These are phyloP conservation scores for Posidonia australis DNA, from an alignment of 106 monocot genomes.

Conservation along the genomic window DNA sequence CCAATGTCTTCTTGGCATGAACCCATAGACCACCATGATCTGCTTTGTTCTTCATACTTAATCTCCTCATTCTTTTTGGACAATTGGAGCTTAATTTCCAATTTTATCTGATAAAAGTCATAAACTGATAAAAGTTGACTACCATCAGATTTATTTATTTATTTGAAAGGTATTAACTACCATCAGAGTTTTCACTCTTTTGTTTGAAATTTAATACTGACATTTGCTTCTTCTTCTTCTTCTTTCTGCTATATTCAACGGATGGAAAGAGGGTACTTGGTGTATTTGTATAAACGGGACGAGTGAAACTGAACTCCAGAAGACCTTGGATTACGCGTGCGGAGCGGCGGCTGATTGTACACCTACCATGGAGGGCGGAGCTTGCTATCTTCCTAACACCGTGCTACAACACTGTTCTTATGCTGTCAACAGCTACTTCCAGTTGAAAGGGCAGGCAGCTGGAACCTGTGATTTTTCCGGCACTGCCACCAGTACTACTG, in stretches of 20 bases:
- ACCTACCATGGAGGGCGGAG: constrained; percentile 31
- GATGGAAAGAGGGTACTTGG: constrained; percentile 38
- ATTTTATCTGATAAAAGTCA: no score
- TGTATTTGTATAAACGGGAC: constrained; percentile 40
- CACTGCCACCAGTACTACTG: background rate
- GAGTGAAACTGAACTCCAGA: constrained; percentile 28
- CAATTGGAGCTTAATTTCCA: no score
- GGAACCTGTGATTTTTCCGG: constrained; percentile 6
- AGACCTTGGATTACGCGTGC: constrained; percentile 56
- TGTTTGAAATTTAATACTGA: background rate
- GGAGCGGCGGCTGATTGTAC: constrained; percentile 52
- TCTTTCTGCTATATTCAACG: background rate
- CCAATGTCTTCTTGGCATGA: no score
- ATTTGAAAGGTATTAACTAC: background rate
- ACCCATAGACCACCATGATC: no score
- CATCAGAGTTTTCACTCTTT: background rate
- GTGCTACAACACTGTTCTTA: constrained; percentile 47
- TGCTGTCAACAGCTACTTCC: constrained; percentile 70
- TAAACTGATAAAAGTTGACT: no score
- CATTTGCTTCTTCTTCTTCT: background rate
- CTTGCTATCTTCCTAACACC: constrained; percentile 47
- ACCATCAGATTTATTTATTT: no score
- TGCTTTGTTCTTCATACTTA: no score
- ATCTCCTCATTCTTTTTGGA: no score
- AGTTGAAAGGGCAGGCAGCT: constrained; percentile 40